Percentiles rank a stretch among this genome's conserved stretches.
Conservation (phyloP, 2,329 filamentous ascomycete species). For the Bipolaris gigantea region DNA sequence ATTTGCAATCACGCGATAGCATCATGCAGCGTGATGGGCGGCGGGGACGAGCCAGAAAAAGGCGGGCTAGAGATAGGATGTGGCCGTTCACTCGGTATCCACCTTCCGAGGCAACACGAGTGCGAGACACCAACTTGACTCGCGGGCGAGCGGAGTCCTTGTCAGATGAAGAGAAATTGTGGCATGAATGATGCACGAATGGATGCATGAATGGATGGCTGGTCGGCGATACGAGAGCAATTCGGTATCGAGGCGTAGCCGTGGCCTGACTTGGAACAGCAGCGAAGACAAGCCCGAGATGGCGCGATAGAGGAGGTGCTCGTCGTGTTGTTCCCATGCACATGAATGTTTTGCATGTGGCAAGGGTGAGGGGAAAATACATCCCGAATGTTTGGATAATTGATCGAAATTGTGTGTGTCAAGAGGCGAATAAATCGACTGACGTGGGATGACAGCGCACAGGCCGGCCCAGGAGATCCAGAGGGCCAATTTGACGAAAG, state of each 20-base stretch:
- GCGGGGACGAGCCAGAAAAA: slow-evolving; percentile 1
- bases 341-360: no score
- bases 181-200: slow-evolving; percentile 8
- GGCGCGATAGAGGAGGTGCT: background rate
- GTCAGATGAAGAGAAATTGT: slow-evolving; percentile 20
- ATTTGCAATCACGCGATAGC: slow-evolving; percentile 11
- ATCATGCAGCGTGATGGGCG: slow-evolving; percentile 14
- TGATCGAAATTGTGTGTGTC: background rate
- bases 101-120: slow-evolving; percentile 12
- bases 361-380: no score
- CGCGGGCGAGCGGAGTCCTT: slow-evolving; percentile 2
- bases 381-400: background rate
- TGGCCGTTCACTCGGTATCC: slow-evolving; percentile 5
- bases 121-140: slow-evolving; percentile 12
- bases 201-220: background rate
- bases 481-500: background rate
- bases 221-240: slow-evolving; percentile 4
- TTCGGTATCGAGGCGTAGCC: background rate
- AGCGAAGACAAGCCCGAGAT: slow-evolving; percentile 5
- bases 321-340: background rate
- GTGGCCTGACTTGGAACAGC: slow-evolving; percentile 7
- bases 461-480: slow-evolving; percentile 10
- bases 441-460: slow-evolving; percentile 5
- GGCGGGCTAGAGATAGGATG: slow-evolving; percentile 15
- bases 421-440: background rate